phyloP scores from a whole-genome alignment of 2,329 filamentous ascomycete species.

The Xylaria sp. region DNA sequence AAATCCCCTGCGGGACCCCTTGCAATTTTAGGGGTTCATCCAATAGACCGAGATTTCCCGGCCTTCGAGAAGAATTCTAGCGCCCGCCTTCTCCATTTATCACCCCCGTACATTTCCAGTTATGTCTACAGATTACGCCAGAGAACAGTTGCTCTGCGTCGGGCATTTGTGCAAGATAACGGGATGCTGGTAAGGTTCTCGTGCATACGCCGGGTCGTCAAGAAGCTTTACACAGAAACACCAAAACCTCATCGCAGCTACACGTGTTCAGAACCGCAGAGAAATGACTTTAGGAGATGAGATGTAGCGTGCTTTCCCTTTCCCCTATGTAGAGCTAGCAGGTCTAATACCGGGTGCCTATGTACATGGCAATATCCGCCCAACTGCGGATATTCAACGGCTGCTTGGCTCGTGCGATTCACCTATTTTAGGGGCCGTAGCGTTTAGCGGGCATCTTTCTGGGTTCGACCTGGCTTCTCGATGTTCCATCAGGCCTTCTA shows the following conservation, averaged over 20 bases:
- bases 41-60: slow-evolving; percentile 22
- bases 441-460: background rate
- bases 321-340: too few relatives aligned
- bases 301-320: too few relatives aligned
- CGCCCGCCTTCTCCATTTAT: slow-evolving; percentile 20
- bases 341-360: too few relatives aligned
- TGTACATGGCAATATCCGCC: too few relatives aligned
- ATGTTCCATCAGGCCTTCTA: background rate
- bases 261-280: too few relatives aligned
- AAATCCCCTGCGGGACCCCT: slow-evolving; percentile 9
- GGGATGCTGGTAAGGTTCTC: too few relatives aligned
- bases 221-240: too few relatives aligned
- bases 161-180: too few relatives aligned
- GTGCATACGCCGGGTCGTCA: too few relatives aligned
- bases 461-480: background rate
- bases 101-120: slow-evolving; percentile 4
- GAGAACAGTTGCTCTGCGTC: too few relatives aligned
- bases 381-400: background rate
- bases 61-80: slow-evolving; percentile 43
- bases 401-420: background rate
- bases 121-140: background rate
- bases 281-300: too few relatives aligned
- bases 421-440: background rate
- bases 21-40: slow-evolving; percentile 4
- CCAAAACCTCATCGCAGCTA: too few relatives aligned